Conservation (phyloP, 2,329 filamentous ascomycete species). For the Moelleriella libera region DNA sequence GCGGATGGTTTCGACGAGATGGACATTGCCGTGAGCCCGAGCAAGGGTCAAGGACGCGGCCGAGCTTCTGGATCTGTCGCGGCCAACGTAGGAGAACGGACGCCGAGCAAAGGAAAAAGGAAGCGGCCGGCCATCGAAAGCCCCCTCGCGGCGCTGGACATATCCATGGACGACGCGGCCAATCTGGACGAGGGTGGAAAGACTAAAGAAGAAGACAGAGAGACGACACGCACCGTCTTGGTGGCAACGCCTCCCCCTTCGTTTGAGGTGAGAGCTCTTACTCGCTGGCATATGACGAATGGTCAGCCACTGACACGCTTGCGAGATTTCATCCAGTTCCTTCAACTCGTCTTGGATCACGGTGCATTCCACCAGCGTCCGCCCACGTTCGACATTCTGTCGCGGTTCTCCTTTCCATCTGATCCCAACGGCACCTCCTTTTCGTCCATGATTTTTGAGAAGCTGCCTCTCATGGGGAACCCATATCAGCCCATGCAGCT, state of each 20-base stretch:
- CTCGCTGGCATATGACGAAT: not conserved
- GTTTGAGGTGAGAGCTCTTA: slow-evolving; percentile 26
- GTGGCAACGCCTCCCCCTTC: slow-evolving; percentile 15
- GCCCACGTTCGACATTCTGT: slow-evolving; percentile 53
- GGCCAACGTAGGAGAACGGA: slow-evolving; percentile 32
- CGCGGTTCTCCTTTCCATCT: slow-evolving; percentile 51
- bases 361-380: slow-evolving; percentile 37
- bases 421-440: slow-evolving; percentile 38
- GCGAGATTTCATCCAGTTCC: no score
- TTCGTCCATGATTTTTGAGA: slow-evolving; percentile 53
- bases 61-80: slow-evolving; percentile 27
- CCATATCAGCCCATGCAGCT: slow-evolving; percentile 36
- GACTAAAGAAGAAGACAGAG: slow-evolving; percentile 5
- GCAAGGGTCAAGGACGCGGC: slow-evolving; percentile 29
- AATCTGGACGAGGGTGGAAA: slow-evolving; percentile 14
- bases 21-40: slow-evolving; percentile 39
- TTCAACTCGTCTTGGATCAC: slow-evolving; percentile 53
- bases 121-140: slow-evolving; percentile 54
- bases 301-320: no score
- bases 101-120: slow-evolving; percentile 55
- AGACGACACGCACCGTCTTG: slow-evolving; percentile 8
- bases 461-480: slow-evolving; percentile 43
- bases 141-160: slow-evolving; percentile 48
- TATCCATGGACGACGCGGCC: slow-evolving; percentile 26
- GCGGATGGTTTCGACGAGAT: slow-evolving; percentile 68